Evolutionary conservation across 1,139 yeast genomes (phyloP), one percentile per base, ranked within the genome.

Genomic region (Geotrichum restrictum): DNA sequence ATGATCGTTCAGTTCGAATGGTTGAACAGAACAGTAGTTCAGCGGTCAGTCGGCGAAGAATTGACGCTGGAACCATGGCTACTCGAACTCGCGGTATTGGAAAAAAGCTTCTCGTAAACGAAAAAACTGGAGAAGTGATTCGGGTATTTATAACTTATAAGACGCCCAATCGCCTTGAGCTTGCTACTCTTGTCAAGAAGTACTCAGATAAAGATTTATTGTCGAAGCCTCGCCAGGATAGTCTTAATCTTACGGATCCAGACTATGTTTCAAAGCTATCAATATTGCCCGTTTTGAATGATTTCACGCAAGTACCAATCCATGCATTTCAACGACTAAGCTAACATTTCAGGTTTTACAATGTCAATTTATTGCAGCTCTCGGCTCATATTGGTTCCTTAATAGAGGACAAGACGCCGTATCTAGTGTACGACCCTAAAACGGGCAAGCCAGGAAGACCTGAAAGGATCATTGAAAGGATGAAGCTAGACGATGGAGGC

Each of bases 81-180:
- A 51, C 53, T 3, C 21, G 53, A 24, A 51, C 53, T 21, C 50
- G 53, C 3, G 47, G 50, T 22, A 51, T 44, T 6, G 47, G 50
- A 7, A 45, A 51, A 19, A 38, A 21, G 24, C 18, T 51, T 14
- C 18, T 51, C 11, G 10, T 34, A 22, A 29, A 51, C 21, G 48
- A 45, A 14, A 18, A n/a, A 13, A 46, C 53, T 4, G 45, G 45
- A 3, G 50, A 51, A 19, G 40, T 43, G 16, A 16, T 41, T 33
- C 40, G 49, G 2, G 48, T 51, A 11, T 51, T 44, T 41, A 43
- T 51, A 14, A 46, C 53, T 1, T 43, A 33, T 22, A 19, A 21
- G 3, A 36, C 49, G 7, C 32, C 31, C 10, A 22, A 51, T 34
- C 50, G 50, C 1, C 22, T 31, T 16, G 42, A 45, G 8, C 22